These are phyloP conservation scores for Solanum chacoense DNA, from an alignment of 305 asterid genomes.

Conservation along the genomic window DNA sequence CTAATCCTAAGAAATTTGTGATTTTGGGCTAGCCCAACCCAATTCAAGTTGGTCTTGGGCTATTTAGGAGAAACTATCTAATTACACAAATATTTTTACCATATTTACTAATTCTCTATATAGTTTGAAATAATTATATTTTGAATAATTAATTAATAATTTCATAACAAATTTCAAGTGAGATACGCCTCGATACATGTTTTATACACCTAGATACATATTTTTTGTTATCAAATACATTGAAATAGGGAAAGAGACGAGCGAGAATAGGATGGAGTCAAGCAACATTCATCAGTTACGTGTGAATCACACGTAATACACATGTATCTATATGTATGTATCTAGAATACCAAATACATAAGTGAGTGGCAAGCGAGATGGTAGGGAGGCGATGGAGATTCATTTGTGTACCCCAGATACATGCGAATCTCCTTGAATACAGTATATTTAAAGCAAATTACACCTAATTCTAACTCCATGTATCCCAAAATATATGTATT, in stretches of 20 bases:
- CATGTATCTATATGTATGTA: neutral
- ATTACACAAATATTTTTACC: too few relatives aligned
- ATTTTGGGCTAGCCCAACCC: neutral
- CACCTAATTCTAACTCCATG: neutral
- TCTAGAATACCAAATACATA: too few relatives aligned
- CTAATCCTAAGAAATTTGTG: neutral
- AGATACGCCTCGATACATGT: too few relatives aligned
- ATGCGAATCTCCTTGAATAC: neutral
- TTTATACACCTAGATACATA: neutral
- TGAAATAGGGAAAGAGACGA: neutral
- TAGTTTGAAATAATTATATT: neutral
- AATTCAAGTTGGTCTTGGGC: neutral
- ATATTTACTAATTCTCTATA: too few relatives aligned
- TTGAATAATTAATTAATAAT: too few relatives aligned
- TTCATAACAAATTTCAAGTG: neutral
- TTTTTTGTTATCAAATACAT: too few relatives aligned
- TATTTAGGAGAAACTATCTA: neutral
- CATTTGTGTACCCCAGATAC: neutral
- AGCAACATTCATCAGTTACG: neutral
- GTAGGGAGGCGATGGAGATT: too few relatives aligned
- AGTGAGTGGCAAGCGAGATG: neutral
- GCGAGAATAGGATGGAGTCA: neutral
- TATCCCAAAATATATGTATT: neutral
- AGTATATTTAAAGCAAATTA: neutral
- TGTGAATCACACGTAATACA: neutral